Evolutionary conservation across 768 basidiomycete genomes (phyloP).

Genomic region (Chalciporus pseudorubinellus): DNA sequence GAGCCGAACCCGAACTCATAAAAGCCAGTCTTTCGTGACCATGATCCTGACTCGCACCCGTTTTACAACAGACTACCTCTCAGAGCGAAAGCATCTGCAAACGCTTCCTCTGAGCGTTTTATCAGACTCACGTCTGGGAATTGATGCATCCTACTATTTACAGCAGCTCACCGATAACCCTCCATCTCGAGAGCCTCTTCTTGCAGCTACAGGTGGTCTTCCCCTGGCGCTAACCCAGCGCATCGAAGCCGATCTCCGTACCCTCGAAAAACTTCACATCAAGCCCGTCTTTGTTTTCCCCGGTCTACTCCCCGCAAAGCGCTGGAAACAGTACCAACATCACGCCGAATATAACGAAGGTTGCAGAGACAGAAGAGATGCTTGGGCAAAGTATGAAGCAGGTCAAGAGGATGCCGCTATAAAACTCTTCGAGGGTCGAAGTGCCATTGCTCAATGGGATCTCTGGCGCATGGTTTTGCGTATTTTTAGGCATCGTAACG

Average conservation of each 20-base stretch:
- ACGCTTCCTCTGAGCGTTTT: slow-evolving; percentile 78
- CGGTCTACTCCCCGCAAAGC: slow-evolving; percentile 76
- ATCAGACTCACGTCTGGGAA: slow-evolving; percentile 90
- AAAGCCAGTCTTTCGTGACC: background rate
- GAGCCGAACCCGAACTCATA: slow-evolving; percentile 29
- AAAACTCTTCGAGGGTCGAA: slow-evolving; percentile 75
- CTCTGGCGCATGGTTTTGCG: slow-evolving; percentile 91
- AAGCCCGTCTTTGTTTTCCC: slow-evolving; percentile 99
- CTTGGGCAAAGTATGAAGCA: slow-evolving; percentile 92
- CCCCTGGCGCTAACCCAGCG: slow-evolving; percentile 84
- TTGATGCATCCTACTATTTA: slow-evolving; percentile 93
- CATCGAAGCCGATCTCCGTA: slow-evolving; percentile 89
- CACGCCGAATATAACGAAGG: slow-evolving; percentile 60
- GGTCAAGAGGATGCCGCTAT: slow-evolving; percentile 90
- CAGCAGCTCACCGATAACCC: slow-evolving; percentile 72
- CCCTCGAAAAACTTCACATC: slow-evolving; percentile 87
- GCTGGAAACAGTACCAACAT: slow-evolving; percentile 56
- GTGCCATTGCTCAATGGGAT: slow-evolving; percentile 78
- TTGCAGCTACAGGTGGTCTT: slow-evolving; percentile 93
- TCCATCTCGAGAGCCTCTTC: slow-evolving; percentile 81
- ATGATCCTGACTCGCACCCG: background rate
- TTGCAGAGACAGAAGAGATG: slow-evolving; percentile 74
- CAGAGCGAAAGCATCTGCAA: slow-evolving; percentile 86
- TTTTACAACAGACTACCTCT: slow-evolving; percentile 62
- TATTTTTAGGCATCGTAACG: slow-evolving; percentile 90